Base-by-base conservation (phyloP, 306 rosid genomes). In the Spatholobus suberectus region DNA sequence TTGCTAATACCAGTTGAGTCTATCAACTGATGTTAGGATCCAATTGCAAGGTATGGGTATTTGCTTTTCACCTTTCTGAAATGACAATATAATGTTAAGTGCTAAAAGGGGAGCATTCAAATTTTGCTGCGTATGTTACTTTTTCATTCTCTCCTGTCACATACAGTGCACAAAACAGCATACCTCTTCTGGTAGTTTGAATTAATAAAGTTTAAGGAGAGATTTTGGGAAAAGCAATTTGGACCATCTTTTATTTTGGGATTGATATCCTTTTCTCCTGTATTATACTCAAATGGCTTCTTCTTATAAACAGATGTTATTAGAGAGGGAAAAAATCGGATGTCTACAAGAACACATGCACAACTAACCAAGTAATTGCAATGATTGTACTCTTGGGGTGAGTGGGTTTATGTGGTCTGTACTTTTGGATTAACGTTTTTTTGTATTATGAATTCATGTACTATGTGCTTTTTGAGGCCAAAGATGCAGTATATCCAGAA, bases 371-470 rank as follows among this genome's bases (percentile, higher is more conserved):
- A 88, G 98, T 91, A 58, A 85, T 90, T 80, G 97, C 99, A 59
- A 96, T 93, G 99, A 76, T 93, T 86, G 84, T 93, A 70, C 86
- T 96, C 59, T 76, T 92, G 79, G 99, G 99, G 97, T 95, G 62
- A 71, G 89, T 84, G n/a, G 27, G 6, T 74, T 74, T 72, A 67
- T n/a, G 44, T 75, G 66, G 8, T 74, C 20, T 35, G n/a, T 26
- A 11, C 78, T 46, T 68, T 38, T 12, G 8, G 73, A 70, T 71
- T 84, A 26, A 15, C 35, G 43, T 49, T n/a, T n/a, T 80, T 76
- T 21, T 72, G 1, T 49, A 51, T 73, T 43, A 63, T 38, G 66
- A 70, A 23, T 52, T 84, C 21, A 20, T 77, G 13, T 72, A 51
- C 18, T 66, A 10, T 67, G 43, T 32, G 43, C 29, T 51, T 37